A percentile compares a stretch with the other conserved stretches of the same genome.
Evolutionary conservation across 208 protist genomes (phyloP).

Genomic region (Trichomonas tenax): DNA sequence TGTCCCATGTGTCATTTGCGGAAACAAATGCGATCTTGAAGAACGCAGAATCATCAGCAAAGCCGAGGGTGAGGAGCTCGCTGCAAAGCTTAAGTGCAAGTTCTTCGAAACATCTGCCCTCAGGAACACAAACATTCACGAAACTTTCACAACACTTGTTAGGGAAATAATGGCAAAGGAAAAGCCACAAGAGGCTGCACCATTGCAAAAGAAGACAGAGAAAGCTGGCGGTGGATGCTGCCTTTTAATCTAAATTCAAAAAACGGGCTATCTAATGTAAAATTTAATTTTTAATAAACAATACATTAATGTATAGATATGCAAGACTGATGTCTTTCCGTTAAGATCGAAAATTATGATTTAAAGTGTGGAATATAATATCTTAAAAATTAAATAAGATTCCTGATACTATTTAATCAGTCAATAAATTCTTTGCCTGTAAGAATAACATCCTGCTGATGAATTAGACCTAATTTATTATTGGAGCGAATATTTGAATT

Average conservation of each 20-base stretch:
- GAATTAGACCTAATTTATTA: too few relatives aligned
- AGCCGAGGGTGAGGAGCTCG: slow-evolving; percentile 46
- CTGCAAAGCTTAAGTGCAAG: slow-evolving; percentile 31
- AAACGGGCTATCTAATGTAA: too few relatives aligned
- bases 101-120: slow-evolving; percentile 50
- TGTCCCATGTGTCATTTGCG: slow-evolving; percentile 34
- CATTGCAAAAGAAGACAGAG: background rate
- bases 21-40: slow-evolving; percentile 54
- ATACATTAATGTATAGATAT: too few relatives aligned
- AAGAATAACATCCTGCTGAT: too few relatives aligned
- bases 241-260: background rate
- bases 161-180: slow-evolving; percentile 36
- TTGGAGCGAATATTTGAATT: too few relatives aligned
- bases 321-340: too few relatives aligned
- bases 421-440: too few relatives aligned
- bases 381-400: too few relatives aligned
- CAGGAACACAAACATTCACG: slow-evolving; percentile 47
- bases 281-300: too few relatives aligned
- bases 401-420: too few relatives aligned
- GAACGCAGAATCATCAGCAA: slow-evolving; percentile 39
- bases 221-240: background rate
- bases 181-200: background rate
- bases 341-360: too few relatives aligned
- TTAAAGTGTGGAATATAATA: too few relatives aligned
- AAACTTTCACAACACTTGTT: slow-evolving; percentile 49